Base-by-base conservation (phyloP, 225 moss, liverwort and hornwort genomes). In the Marchantia paleacea region DNA sequence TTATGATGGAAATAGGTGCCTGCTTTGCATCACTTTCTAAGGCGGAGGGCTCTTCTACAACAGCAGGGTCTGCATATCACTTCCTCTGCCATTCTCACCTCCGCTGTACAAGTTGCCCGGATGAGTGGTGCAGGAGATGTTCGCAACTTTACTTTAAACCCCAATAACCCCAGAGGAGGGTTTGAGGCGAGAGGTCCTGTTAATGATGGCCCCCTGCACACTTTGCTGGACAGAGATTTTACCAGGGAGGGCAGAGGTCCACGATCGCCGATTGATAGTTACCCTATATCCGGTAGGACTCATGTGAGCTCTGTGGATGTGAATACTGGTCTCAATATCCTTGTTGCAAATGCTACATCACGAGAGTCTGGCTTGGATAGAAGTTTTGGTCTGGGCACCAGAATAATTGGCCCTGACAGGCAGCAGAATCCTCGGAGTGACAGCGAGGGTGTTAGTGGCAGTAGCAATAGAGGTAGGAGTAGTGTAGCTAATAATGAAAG, bases 11-110 rank as follows among this genome's bases (percentile, higher is more conserved):
- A 29, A 67, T 82, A 96, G 96, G 91, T 96, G 53, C 96, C 96
- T 52, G 92, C 94, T 62, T 87, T 96, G 58, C 96, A 94, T 79
- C 81, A 84, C 48, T 94, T 92, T 69, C 67, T 96, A 80, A 86
- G 87, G 80, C 82, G 91, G 78, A 91, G 92, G 78, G 87, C 94
- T 81, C 81, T 92, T 49, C 78, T 90, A 25, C 92, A 92, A 54
- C 92, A 90, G 75, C 92, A 94, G 84, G 90, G 92, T 65, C 85
- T 96, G 60, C 96, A 92, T n/a, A 89, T 96, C 73, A 90, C 91
- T 54, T 92, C 92, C n/a, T 96, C 96, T 60, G 89, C 96, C 77
- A 92, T 96, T 70, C 84, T 94, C 52, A 89, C 90, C 22, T 89
- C 90, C 72, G 83, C 90, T 14, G 85, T 89, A 58, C 96, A 91